Base-by-base conservation (phyloP, 2,329 filamentous ascomycete genomes). In the Trichoderma arundinaceum region DNA sequence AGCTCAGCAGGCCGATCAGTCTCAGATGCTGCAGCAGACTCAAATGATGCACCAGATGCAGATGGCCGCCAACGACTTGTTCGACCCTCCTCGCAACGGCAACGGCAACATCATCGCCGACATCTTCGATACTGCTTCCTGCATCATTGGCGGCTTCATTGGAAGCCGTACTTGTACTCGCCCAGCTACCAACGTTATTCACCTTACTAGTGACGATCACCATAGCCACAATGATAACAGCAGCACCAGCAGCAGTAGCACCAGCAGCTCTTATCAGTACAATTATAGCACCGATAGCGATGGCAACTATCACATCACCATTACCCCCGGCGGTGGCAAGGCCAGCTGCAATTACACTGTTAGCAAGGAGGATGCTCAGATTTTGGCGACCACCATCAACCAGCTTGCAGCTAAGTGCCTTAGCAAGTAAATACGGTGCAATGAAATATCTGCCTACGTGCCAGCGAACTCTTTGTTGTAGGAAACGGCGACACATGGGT, bases 51-150 rank as follows among this genome's bases (percentile, higher is more conserved):
- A 13, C 5, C 19, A 32, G 32, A 19, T 10, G 13, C 22, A 32
- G 1, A 46, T 46, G 39, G 59, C 48, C 38, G 22, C 15, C 22
- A 38, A 43, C 3, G 48, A 48, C 38, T 13, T 60, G 7, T 60
- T 60, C 32, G 57, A 60, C 19, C 57, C 57, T 28, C 49, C 59
- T 35, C 35, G 48, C n/a, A 53, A 4, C 28, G 59, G 59, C 48
- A 62, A 53, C 10, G 38, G 48, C 9, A 62, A 62, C 48, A 53
- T 62, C 38, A 52, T 62, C n/a, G 49, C 1, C 5, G 46, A 33
- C 17, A 53, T 62, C n/a, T 62, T 62, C 12, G 59, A 62, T n/a
- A 62, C 59, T 19, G 59, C 59, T 35, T 4, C 59, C 12, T 62
- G 59, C n/a, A 53, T 62, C 39, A 10, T 62, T 9, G 49, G 59